Percentiles rank a stretch among this genome's conserved stretches.
These are phyloP conservation scores for Allomyces macrogynus DNA, from an alignment of 192 early-diverging fungal genomes.

Conservation along the genomic window DNA sequence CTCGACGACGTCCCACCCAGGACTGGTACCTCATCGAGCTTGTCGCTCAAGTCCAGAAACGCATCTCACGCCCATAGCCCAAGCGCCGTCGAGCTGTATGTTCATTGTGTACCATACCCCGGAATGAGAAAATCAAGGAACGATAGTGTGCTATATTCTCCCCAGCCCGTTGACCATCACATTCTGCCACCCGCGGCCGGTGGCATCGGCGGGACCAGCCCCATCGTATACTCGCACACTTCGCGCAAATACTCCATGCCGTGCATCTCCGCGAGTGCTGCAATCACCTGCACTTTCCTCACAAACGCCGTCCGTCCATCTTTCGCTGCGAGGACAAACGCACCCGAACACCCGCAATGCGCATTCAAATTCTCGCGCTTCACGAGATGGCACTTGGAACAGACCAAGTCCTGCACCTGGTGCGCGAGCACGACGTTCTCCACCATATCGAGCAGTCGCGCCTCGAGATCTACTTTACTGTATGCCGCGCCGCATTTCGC, in stretches of 20 bases:
- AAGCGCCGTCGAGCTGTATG: neutral
- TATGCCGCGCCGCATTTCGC: constrained; percentile 58
- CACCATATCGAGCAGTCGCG: constrained; percentile 55
- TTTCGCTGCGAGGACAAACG: constrained; percentile 20
- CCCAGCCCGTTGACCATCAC: too few species aligned
- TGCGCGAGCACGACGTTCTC: constrained; percentile 41
- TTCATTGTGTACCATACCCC: neutral
- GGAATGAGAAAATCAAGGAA: too few species aligned
- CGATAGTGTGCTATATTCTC: too few species aligned
- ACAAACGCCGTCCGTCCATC: constrained; percentile 24
- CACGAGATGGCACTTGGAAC: constrained; percentile 56
- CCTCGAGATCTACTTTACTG: constrained; percentile 57
- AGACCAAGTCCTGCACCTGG: constrained; percentile 77
- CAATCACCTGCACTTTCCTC: constrained; percentile 35
- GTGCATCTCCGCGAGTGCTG: constrained; percentile 38
- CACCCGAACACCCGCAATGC: constrained; percentile 54
- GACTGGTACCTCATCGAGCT: neutral
- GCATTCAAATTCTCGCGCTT: constrained; percentile 55
- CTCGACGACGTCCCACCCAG: neutral
- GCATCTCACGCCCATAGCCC: neutral
- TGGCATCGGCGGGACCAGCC: neutral
- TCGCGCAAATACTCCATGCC: constrained; percentile 31
- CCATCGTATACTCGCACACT: constrained; percentile 27
- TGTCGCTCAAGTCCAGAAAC: neutral
- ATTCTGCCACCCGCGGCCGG: constrained; percentile 3